Percentiles rank a stretch among this genome's conserved stretches.
These are phyloP conservation scores for Fusarium illudens DNA, from an alignment of 2,329 filamentous ascomycete species.

Conservation along the genomic window DNA sequence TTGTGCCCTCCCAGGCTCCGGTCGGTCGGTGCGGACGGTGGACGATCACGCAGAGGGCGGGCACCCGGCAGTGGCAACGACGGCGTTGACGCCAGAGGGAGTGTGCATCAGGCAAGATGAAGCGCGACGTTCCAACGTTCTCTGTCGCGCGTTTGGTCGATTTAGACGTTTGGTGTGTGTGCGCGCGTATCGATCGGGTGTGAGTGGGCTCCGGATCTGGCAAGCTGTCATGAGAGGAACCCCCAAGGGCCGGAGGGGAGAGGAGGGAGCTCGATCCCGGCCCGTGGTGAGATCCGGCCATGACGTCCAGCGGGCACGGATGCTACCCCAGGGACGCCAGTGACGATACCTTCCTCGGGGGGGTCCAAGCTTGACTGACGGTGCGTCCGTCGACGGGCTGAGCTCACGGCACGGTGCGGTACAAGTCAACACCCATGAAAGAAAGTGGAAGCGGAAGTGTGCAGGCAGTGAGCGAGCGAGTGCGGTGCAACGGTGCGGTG, in stretches of 20 bases:
- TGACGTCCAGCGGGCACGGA: slow-evolving; percentile 29
- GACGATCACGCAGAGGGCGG: slow-evolving; percentile 14
- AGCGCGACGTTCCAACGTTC: slow-evolving; percentile 14
- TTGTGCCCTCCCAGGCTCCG: slow-evolving; percentile 12
- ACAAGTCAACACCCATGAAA: background rate
- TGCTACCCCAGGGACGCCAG: slow-evolving; percentile 16
- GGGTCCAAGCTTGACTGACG: slow-evolving; percentile 11
- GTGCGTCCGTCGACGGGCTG: background rate
- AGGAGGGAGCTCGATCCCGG: slow-evolving; percentile 28
- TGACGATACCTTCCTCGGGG: slow-evolving; percentile 12
- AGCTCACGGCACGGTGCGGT: slow-evolving; percentile 16
- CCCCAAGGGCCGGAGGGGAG: slow-evolving; percentile 18
- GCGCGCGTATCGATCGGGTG: slow-evolving; percentile 33
- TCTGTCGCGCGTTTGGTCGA: slow-evolving; percentile 22
- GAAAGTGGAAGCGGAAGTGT: background rate
- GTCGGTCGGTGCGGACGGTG: slow-evolving; percentile 17
- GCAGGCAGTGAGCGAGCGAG: background rate
- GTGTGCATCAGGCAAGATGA: slow-evolving; percentile 13
- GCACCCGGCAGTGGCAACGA: slow-evolving; percentile 8
- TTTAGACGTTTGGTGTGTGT: slow-evolving; percentile 28
- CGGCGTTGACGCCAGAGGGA: slow-evolving; percentile 15
- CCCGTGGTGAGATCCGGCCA: slow-evolving; percentile 32
- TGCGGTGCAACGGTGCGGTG: slow-evolving; percentile 4
- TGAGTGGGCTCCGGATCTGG: slow-evolving; percentile 35
- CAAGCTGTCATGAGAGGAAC: slow-evolving; percentile 37